Evolutionary conservation across 192 early-diverging fungal species (phyloP).

Genomic region (Backusella luteola): DNA sequence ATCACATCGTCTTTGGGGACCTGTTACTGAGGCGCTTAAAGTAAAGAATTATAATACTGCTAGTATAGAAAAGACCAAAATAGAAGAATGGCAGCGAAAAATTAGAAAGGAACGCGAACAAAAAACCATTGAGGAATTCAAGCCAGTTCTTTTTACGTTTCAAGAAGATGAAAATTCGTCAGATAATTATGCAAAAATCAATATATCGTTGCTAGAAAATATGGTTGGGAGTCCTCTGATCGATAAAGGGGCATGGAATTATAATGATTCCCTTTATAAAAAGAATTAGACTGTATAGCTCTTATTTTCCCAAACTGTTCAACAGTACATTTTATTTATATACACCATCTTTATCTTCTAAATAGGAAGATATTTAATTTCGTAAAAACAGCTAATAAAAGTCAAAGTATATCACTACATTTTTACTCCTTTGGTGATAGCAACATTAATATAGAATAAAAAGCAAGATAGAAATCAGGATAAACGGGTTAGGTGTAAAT

Average conservation of each 20-base stretch:
- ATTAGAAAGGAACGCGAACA: slow-evolving; percentile 59
- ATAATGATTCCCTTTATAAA: slow-evolving; percentile 27
- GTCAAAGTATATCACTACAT: background rate
- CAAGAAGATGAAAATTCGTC: slow-evolving; percentile 13
- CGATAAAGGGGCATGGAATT: slow-evolving; percentile 32
- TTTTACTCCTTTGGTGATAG: background rate
- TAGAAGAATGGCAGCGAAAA: slow-evolving; percentile 66
- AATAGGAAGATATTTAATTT: background rate
- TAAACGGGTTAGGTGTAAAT: background rate
- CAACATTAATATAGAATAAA: background rate
- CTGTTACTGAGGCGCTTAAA: slow-evolving; percentile 62
- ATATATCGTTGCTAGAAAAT: background rate
- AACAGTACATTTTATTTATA: background rate
- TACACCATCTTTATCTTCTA: background rate
- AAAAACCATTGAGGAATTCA: slow-evolving; percentile 38
- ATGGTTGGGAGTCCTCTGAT: slow-evolving; percentile 23
- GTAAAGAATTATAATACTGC: slow-evolving; percentile 62
- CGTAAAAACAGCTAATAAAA: background rate
- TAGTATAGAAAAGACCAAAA: slow-evolving; percentile 62
- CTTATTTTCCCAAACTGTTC: background rate
- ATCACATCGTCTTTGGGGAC: slow-evolving; percentile 67
- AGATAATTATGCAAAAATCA: slow-evolving; percentile 2
- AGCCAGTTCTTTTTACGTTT: slow-evolving; percentile 28
- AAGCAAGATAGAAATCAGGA: background rate
- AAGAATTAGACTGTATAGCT: background rate